Conservation (phyloP, 768 basidiomycete genomes). For the Pleurotus platypus region DNA sequence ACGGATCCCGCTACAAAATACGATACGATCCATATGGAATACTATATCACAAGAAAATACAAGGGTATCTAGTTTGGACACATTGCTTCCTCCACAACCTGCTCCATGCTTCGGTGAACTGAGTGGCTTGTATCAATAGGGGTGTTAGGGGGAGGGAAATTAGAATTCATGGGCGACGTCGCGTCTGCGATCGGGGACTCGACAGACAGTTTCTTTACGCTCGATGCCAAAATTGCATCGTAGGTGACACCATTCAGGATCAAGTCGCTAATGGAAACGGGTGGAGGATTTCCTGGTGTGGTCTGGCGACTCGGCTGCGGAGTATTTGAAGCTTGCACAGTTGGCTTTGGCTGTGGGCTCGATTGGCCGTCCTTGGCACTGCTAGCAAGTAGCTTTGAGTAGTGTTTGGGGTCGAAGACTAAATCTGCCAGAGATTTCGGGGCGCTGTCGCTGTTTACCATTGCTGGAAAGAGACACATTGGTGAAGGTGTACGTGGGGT, state of each 20-base stretch:
- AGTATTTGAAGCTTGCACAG: background rate
- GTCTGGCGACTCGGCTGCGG: background rate
- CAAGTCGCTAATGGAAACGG: conserved; percentile 15
- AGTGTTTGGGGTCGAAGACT: conserved; percentile 10
- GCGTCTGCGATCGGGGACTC: background rate
- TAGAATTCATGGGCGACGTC: background rate
- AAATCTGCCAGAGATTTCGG: conserved; percentile 11
- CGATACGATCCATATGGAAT: background rate
- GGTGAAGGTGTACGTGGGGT: no score
- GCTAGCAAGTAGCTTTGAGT: conserved; percentile 8
- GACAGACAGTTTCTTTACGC: conserved; percentile 12
- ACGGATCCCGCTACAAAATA: background rate
- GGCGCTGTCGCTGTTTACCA: background rate
- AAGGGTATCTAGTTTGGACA: background rate
- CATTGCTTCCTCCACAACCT: background rate
- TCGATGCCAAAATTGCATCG: conserved; percentile 19
- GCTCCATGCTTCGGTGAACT: background rate
- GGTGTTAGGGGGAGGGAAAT: conserved; percentile 4
- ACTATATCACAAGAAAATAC: background rate
- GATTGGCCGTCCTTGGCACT: background rate
- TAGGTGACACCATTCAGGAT: conserved; percentile 19
- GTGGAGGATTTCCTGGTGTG: background rate
- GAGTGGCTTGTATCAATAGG: background rate
- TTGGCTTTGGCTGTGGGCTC: background rate
- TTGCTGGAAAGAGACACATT: background rate